Conservation (phyloP, 2,329 filamentous ascomycete species). For the Penicillium vulpinum region DNA sequence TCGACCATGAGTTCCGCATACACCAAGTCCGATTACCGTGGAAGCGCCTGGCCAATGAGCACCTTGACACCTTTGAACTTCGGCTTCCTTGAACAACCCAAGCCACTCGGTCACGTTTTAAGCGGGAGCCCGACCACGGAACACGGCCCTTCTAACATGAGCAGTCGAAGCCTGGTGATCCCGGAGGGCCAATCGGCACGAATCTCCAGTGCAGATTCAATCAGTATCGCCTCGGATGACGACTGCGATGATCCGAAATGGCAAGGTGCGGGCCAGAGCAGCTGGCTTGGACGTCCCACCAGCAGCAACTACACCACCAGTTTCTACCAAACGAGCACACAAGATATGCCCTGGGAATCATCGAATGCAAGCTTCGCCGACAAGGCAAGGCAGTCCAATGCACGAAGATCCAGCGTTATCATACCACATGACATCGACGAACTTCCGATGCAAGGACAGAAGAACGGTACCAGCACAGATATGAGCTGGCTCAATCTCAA, state of each 20-base stretch:
- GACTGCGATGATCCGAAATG: constrained; percentile 32
- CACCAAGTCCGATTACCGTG: constrained; percentile 39
- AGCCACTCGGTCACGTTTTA: constrained; percentile 41
- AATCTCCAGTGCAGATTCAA: constrained; percentile 46
- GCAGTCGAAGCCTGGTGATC: constrained; percentile 35
- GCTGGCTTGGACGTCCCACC: constrained; percentile 38
- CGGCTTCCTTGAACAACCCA: constrained; percentile 39
- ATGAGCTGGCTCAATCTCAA: constrained; percentile 48
- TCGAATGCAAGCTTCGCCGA: constrained; percentile 17
- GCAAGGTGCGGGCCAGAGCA: constrained; percentile 27
- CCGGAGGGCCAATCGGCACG: constrained; percentile 44
- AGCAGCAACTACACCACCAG: constrained; percentile 47
- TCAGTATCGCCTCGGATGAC: constrained; percentile 40
- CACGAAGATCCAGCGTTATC: constrained; percentile 34
- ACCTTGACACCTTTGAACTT: constrained; percentile 39
- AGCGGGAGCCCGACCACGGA: constrained; percentile 48
- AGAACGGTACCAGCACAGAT: constrained; percentile 38
- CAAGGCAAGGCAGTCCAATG: constrained; percentile 22
- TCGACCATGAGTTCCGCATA: constrained; percentile 27
- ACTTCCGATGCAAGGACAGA: constrained; percentile 17
- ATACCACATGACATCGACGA: constrained; percentile 34
- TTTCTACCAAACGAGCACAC: constrained; percentile 34
- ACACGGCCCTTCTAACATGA: constrained; percentile 26
- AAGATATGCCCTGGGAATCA: constrained; percentile 21
- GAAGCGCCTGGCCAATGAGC: constrained; percentile 44